Base-by-base conservation (phyloP, 345 rosid genomes). In the Leavenworthia alabamica region DNA sequence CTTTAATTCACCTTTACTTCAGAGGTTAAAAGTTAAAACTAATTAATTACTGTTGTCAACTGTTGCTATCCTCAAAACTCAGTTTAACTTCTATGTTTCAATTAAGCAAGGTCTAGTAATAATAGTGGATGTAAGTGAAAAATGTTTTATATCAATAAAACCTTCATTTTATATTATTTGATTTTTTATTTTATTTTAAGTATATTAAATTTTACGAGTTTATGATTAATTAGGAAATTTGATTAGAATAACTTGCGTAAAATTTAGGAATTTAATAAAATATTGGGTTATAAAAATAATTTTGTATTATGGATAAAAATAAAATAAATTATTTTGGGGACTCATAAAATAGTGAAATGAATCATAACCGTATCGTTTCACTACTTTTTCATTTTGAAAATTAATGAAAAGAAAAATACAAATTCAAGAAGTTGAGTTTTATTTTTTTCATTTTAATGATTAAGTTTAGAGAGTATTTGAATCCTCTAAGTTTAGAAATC, bases 1-100 rank as follows among this genome's bases (percentile, higher is more conserved):
- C 20, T 31, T n/a, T 36, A 20, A 28, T 66, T 24, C 14, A 26
- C 45, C 8, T 56, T 56, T 14, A 7, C 23, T 14, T 14, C n/a
- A n/a, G n/a, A n/a, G n/a, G n/a, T n/a, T 10, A 39, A 42, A 29
- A 22, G 59, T 58, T 31, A 23, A 63, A 64, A 29, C 59, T 53
- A 56, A 46, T 20, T 28, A 7, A 43, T 49, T 36, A 48, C 44
- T 17, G 37, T 57, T 17, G 45, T 66, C 45, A 47, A 28, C 31
- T 67, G 14, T 22, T 57, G 32, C 3, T 37, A 14, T 20, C 20
- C 33, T 55, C 8, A 48, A 20, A 28, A 28, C 24, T 28, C 58
- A 57, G 17, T 67, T 57, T 20, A 67, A 39, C 33, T 13, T 36
- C 12, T 46, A 46, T 56, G 41, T 17, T 47, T 12, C 9, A 48